Evolutionary conservation across 2,329 filamentous ascomycete genomes (phyloP), one percentile per base, ranked within the genome.

Genomic region (Cercospora sp.): DNA sequence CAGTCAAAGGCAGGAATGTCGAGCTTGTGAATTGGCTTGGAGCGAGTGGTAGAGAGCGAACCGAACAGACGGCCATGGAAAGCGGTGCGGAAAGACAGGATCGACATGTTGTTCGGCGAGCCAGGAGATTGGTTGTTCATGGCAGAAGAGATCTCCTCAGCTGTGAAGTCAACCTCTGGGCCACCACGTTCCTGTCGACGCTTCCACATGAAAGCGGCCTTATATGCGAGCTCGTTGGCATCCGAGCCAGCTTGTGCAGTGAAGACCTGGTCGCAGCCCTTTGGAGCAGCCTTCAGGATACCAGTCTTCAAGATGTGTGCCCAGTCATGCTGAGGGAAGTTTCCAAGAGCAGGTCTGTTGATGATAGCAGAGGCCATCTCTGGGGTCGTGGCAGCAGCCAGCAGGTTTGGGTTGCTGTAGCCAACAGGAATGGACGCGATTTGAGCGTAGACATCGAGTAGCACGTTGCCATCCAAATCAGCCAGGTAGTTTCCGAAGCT

Each of bases 1-100:
- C 93, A 97, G 85, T 97, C 91, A 77, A 97, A 97, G 76, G 93
- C 92, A 26, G 93, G 93, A 75, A 97, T 97, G 79, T 97, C 93
- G 74, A 97, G 85, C 84, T 97, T 97, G 86, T 97, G 93, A 79
- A 97, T 94, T 58, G 93, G 88, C 86, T 97, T 97, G 81, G 90
- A 94, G 78, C 93, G 91, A 13, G 93, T 97, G 66, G 93, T 97
- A 70, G 91, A 94, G 66, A 97, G 86, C 67, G 88, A 90, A 77
- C 92, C 93, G 75, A 97, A 97, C 58, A 97, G 88, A 72, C 93
- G 92, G 73, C 93, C 93, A 83, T 97, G 93, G 86, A 97, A 97
- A 70, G 85, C 92, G 43, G 90, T 89, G 82, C 89, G 92, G 88
- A 97, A 97, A 66, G 91, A 94, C 75, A 97, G 83, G 79, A 97